Base-by-base conservation (phyloP, 2,329 filamentous ascomycete species). In the Colletotrichum simmondsii region DNA sequence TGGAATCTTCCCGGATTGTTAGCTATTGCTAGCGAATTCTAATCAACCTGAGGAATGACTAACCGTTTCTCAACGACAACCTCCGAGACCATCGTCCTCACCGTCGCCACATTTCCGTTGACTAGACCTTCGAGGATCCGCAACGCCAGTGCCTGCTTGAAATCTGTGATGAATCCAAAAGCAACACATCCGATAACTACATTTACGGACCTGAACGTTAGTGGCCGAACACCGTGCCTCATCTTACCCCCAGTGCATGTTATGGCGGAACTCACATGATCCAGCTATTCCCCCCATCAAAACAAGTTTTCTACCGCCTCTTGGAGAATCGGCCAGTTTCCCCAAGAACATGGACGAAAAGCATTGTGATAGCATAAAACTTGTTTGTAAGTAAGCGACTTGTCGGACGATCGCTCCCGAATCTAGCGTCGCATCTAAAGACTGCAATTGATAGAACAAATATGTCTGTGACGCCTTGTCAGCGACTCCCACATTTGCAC, bases 381-480 rank as follows among this genome's bases (percentile, higher is more conserved):
- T 56, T 19, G 64, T 66, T 37, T 66, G 64, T 10, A 66, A 10
- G 11, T 30, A 32, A 5, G 64, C 64, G 6, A 28, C 28, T 8
- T 66, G 64, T 4, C 24, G 11, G 19, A 66, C 54, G 12, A 52
- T 49, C 7, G 28, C 24, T 6, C 53, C 54, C 5, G 16, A 22
- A 1, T 24, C 28, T 14, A 49, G 37, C 2, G 30, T 32, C 2
- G 35, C 32, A 16, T 66, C 35, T 1, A 66, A 12, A 8, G 24
- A 35, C 35, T 59, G 53, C 6, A 66, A 37, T 26, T 66, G 64
- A 12, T 66, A 66, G 28, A 49, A 66, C 3, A 66, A 10, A 26
- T 66, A 66, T 2, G 58, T 60, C 58, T 60, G 7, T 3, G 5
- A n/a, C 19, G 5, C 14, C 28, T 35, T 32, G 35, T 37, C 32